Evolutionary conservation across 768 basidiomycete genomes (phyloP).

Genomic region (Rickenella mellea): DNA sequence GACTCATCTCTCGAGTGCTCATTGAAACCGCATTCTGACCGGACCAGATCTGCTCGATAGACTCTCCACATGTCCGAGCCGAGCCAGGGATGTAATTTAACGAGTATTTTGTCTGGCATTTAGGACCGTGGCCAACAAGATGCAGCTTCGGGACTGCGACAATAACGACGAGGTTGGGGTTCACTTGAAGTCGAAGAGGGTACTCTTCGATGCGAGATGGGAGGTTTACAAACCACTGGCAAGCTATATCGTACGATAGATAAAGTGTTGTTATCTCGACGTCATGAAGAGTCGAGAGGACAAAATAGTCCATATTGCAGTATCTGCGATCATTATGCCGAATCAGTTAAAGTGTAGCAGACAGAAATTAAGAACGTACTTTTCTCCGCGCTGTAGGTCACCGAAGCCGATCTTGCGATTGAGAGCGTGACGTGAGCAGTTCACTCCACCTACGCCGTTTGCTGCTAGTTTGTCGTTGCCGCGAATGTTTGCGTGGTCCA

Average conservation of each 20-base stretch:
- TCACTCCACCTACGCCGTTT: background rate
- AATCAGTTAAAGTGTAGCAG: background rate
- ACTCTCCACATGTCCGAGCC: conserved; percentile 21
- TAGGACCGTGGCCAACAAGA: conserved; percentile 2
- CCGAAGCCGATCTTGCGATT: conserved; percentile 18
- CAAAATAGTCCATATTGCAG: conserved; percentile 21
- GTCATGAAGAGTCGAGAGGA: conserved; percentile 10
- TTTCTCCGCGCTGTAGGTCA: conserved; percentile 24
- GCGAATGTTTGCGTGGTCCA: conserved; percentile 7
- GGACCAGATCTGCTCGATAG: conserved; percentile 18
- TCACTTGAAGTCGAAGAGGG: background rate
- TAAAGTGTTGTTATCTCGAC: conserved; percentile 4
- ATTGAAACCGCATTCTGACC: conserved; percentile 14
- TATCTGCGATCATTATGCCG: conserved; percentile 6
- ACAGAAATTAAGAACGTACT: conserved; percentile 11
- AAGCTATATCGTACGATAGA: conserved; percentile 20
- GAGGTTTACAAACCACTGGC: conserved; percentile 14
- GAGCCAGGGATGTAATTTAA: conserved; percentile 12
- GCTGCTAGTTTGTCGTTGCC: background rate
- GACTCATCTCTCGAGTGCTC: conserved; percentile 20
- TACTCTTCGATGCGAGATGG: conserved; percentile 7
- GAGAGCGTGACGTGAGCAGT: conserved; percentile 20
- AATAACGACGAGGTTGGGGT: background rate
- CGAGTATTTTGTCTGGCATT: conserved; percentile 7
- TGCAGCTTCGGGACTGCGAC: conserved; percentile 5